Evolutionary conservation across 208 protist genomes (phyloP), one percentile per base, ranked within the genome.

Genomic region (Herpetomonas tarakana): DNA sequence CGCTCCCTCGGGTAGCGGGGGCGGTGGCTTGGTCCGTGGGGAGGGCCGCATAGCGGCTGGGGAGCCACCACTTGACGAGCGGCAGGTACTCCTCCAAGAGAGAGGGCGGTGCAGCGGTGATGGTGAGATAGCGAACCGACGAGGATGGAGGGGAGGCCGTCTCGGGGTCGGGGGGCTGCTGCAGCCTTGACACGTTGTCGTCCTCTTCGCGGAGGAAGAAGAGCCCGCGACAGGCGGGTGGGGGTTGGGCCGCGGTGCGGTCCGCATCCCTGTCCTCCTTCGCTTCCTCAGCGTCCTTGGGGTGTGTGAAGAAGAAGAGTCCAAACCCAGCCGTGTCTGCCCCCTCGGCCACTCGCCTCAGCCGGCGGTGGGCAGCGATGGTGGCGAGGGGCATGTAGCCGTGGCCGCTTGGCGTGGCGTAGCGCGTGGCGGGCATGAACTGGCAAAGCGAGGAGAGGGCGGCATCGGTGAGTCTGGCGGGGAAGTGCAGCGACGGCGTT

Each of bases 31-130:
- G 18, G 38, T 45, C 14, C 38, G 38, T 18, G n/a, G n/a, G n/a
- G n/a, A n/a, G n/a, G n/a, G 22, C 11, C 19, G 7, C 46, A 11
- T 27, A 6, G 26, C 52, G 52, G 7, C 22, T 6, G 21, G 28
- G 22, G 6, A 56, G 28, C 52, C 52, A 56, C 52, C 52, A 56
- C 26, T n/a, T n/a, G 6, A 56, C 18, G 28, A 39, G 52, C 26
- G 52, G 52, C 18, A 56, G 52, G 28, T 56, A 56, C 28, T 56
- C 52, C 52, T 56, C 52, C 52, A 56, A 11, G 11, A 56, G 12
- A 12, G 21, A 53, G 18, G 18, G 4, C n/a, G 45, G 16, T 19
- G 58, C 31, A 16, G 58, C 58, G 45, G 45, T 47, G 11, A 53
- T 4, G 30, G 35, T 12, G 0, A 62, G 45, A 38, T 35, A 26